Base-by-base conservation (phyloP, 306 rosid species). In the Albizia julibrissin region DNA sequence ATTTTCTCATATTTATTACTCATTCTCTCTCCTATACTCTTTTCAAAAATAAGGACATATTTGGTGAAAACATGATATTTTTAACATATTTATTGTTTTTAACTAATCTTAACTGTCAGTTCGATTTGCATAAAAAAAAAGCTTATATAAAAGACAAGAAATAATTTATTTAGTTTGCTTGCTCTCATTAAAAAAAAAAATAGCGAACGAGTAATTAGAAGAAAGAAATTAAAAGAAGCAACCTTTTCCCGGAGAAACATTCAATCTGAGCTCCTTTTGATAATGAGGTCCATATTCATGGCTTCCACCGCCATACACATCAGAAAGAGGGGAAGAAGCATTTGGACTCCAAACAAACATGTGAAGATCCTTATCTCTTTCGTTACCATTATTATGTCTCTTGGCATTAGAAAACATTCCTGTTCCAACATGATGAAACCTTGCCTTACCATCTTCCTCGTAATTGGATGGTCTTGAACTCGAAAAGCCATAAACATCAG, bases 341-440 rank as follows among this genome's bases (percentile, higher is more conserved):
- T 97, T 94, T 3, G 97, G 91, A 82, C 97, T 93, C 98, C 98
- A 93, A 46, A 94, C 98, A 79, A 93, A 93, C 98, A 90, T 94
- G 43, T 94, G 98, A 61, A 94, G 94, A 62, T 94, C 98, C 68
- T 80, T 91, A 26, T 69, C 69, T 33, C 37, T 83, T 18, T 93
- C 97, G 52, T 86, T 92, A 13, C 95, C 98, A 77, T 92, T 46
- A 46, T 43, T 43, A 10, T 87, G 80, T 85, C 76, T 88, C 84
- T 86, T 91, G 1, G 78, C 88, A 78, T 85, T 85, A 1, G 79
- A 44, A 56, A 94, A 92, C 97, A 94, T 94, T 11, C 97, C 98
- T 3, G 88, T 50, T 72, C 88, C 86, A 44, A 79, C 85, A 29
- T 89, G 78, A 52, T 90, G 83, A 4, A 52, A 88, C 88, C 91